phyloP scores from a whole-genome alignment of 805 yeast species.

The Allodekkera sacchari region DNA sequence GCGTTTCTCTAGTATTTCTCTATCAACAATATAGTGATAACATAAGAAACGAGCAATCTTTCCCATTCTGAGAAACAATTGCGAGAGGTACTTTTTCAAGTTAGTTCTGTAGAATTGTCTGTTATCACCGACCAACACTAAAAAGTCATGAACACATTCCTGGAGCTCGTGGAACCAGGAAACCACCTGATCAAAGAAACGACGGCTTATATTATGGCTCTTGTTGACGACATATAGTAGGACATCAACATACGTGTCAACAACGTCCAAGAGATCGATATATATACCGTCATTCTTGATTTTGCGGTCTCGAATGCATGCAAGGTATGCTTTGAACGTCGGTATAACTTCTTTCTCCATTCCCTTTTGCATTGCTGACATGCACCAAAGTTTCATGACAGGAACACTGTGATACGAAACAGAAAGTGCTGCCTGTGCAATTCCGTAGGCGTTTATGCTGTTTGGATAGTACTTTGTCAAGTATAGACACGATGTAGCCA shows the following conservation, averaged over 20 bases:
- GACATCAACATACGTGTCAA: slow-evolving; percentile 15
- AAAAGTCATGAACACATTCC: slow-evolving; percentile 6
- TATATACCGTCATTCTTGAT: slow-evolving; percentile 27
- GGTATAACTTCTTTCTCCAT: slow-evolving; percentile 19
- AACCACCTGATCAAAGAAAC: slow-evolving; percentile 10
- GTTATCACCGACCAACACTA: slow-evolving; percentile 4
- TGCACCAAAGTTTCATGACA: slow-evolving; percentile 28
- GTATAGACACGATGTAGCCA: slow-evolving; percentile 21
- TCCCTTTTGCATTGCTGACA: slow-evolving; percentile 16
- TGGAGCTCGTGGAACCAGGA: slow-evolving; percentile 12
- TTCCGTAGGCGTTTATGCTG: slow-evolving; percentile 15
- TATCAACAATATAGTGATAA: slow-evolving; percentile 7
- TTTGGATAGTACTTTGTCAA: slow-evolving; percentile 7
- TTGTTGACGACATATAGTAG: slow-evolving; percentile 9
- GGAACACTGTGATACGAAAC: slow-evolving; percentile 40
- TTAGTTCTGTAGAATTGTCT: slow-evolving; percentile 14
- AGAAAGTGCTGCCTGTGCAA: slow-evolving; percentile 27
- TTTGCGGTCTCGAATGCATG: slow-evolving; percentile 31
- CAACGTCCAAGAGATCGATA: slow-evolving; percentile 27
- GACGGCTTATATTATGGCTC: slow-evolving; percentile 4
- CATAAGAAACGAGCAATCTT: slow-evolving; percentile 14
- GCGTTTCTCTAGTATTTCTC: slow-evolving; percentile 7
- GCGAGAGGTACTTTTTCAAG: slow-evolving; percentile 15
- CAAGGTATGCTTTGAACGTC: slow-evolving; percentile 32
- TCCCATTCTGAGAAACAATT: slow-evolving; percentile 17